A percentile compares a stretch with the other conserved stretches of the same genome.
Evolutionary conservation across 2,329 filamentous ascomycete genomes (phyloP).

Genomic region (Neonectria sp.): DNA sequence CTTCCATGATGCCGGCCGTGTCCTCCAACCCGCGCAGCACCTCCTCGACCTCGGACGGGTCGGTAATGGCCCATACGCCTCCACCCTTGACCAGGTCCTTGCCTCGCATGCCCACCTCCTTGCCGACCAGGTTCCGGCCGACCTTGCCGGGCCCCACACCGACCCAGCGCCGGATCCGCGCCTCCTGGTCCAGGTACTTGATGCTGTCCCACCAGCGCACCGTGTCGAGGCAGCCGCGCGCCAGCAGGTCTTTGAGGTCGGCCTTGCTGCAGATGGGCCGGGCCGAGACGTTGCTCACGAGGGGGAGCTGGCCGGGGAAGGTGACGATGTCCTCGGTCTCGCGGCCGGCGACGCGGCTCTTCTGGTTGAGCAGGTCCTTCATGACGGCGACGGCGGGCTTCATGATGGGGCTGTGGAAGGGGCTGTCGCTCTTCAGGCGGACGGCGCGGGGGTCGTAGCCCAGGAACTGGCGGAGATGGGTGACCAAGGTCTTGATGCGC

Average conservation of each 20-base stretch:
- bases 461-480: constrained; percentile 89
- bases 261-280: constrained; percentile 81
- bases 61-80: constrained; percentile 92
- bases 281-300: constrained; percentile 89
- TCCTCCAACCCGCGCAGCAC: constrained; percentile 76
- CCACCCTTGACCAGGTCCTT: constrained; percentile 87
- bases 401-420: constrained; percentile 96
- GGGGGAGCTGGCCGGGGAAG: constrained; percentile 83
- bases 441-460: constrained; percentile 94
- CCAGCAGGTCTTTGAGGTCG: constrained; percentile 84
- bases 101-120: constrained; percentile 90
- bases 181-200: constrained; percentile 87
- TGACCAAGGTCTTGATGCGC: constrained; percentile 84
- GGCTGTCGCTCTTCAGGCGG: constrained; percentile 86
- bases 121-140: constrained; percentile 92
- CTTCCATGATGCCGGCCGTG: constrained; percentile 69
- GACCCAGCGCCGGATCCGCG: constrained; percentile 87
- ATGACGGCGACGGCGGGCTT: constrained; percentile 84
- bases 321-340: constrained; percentile 76
- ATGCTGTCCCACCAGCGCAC: constrained; percentile 97
- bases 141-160: constrained; percentile 96
- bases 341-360: constrained; percentile 67
- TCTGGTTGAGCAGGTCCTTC: constrained; percentile 74
- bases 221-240: constrained; percentile 89
- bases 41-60: constrained; percentile 82